Percentiles rank a stretch among this genome's conserved stretches.
phyloP scores from a whole-genome alignment of 768 basidiomycete genomes.

The Russula earlei region DNA sequence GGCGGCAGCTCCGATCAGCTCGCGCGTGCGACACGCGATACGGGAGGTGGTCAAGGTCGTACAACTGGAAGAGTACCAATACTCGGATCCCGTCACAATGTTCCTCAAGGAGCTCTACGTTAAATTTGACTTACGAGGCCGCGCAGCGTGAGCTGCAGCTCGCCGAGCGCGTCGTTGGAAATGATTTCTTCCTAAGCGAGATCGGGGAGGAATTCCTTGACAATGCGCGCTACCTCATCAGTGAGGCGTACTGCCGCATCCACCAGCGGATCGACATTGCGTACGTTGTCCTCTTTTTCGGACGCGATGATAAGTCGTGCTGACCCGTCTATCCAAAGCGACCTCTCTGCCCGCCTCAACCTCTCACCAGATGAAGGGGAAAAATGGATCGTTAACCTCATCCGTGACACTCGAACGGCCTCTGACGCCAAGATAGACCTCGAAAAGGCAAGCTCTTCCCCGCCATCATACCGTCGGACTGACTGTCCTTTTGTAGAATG shows the following conservation, averaged over 20 bases:
- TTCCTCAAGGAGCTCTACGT: slow-evolving; percentile 92
- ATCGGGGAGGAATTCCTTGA: slow-evolving; percentile 94
- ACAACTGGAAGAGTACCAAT: slow-evolving; percentile 93
- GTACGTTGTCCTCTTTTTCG: slow-evolving; percentile 31
- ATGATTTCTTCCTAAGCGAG: slow-evolving; percentile 91
- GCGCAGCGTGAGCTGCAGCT: slow-evolving; percentile 74
- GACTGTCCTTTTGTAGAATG: slow-evolving; percentile 52
- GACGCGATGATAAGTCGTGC: background rate
- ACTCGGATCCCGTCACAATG: slow-evolving; percentile 83
- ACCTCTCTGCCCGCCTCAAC: slow-evolving; percentile 88
- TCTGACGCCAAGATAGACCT: slow-evolving; percentile 97
- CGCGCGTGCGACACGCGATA: slow-evolving; percentile 80
- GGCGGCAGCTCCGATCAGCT: slow-evolving; percentile 37
- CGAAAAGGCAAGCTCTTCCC: slow-evolving; percentile 56
- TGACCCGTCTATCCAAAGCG: slow-evolving; percentile 35
- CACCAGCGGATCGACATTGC: slow-evolving; percentile 87
- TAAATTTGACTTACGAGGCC: slow-evolving; percentile 93
- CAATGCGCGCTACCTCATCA: slow-evolving; percentile 91
- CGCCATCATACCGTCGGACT: background rate
- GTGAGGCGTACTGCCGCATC: slow-evolving; percentile 96
- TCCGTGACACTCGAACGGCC: slow-evolving; percentile 93
- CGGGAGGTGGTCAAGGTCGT: slow-evolving; percentile 89
- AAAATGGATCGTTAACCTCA: slow-evolving; percentile 99
- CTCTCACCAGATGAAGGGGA: slow-evolving; percentile 93
- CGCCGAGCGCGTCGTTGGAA: slow-evolving; percentile 73